Base-by-base conservation (phyloP, 2,329 filamentous ascomycete species). In the Fusarium zealandicum region DNA sequence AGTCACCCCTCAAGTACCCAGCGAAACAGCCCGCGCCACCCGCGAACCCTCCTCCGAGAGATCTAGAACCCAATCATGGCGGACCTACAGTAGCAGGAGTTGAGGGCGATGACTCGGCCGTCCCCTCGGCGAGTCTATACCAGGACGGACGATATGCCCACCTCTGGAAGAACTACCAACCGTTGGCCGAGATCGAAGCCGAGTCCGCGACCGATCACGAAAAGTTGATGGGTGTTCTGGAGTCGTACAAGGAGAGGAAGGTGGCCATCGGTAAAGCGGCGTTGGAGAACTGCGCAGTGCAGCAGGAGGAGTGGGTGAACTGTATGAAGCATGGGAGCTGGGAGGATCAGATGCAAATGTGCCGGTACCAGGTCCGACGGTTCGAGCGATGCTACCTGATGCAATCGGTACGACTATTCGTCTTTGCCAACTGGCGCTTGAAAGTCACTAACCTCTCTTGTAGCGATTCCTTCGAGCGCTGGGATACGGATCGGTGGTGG, bases 371-470 rank as follows among this genome's bases (percentile, higher is more conserved):
- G 77, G 90, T 91, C 67, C 82, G 80, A 65, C 84, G 81, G 57
- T 93, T 97, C 69, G 90, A 95, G 70, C 82, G 90, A 63, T 99
- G 95, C 77, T 96, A 95, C 72, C 88, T 82, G 47, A 92, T 93
- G 78, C 95, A 99, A 76, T 87, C 86, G 69, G 89, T 92, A 75
- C 60, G 83, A 60, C 43, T 37, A 12, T 16, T 20, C 11, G 1
- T 28, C 11, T 7, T 17, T 7, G 31, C 3, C 14, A 27, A 25
- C 18, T 13, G 12, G 10, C 1, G 1, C 38, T 36, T 11, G 9
- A 7, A 16, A 10, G 5, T 22, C 27, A n/a, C 54, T 68, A 51
- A 68, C 51, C 11, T n/a, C 13, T 6, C 17, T 6, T 10, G 16
- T 59, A 92, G 84, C 89, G 93, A 73, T 93, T 99, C 65, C 78